Percentiles rank a stretch among this genome's conserved stretches.
Conservation (phyloP, 2,329 filamentous ascomycete species). For the Xylariaceae sp. region DNA sequence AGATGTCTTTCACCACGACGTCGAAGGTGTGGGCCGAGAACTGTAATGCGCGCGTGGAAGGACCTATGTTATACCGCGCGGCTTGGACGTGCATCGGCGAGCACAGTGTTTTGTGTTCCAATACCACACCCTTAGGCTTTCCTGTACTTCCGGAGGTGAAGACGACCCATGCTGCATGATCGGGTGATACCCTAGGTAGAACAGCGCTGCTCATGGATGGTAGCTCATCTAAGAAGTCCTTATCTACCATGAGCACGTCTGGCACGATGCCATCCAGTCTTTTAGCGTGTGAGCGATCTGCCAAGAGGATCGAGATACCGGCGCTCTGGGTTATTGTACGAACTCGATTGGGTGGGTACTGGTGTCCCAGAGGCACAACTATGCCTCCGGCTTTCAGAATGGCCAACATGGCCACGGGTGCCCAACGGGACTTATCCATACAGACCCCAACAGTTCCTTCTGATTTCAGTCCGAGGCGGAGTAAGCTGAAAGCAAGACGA, state of each 20-base stretch:
- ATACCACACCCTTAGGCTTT: constrained; percentile 8
- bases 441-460: no score
- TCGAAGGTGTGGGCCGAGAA: background rate
- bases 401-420: background rate
- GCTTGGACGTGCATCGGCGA: no score
- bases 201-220: background rate
- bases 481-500: no score
- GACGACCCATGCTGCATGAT: constrained; percentile 6
- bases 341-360: background rate
- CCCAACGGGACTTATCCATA: no score
- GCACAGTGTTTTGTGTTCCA: no score
- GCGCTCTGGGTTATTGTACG: background rate
- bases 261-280: background rate
- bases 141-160: constrained; percentile 9
- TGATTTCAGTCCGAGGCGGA: no score
- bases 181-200: background rate
- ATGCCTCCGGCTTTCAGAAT: background rate
- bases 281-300: background rate
- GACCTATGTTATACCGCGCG: no score
- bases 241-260: background rate
- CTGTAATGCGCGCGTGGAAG: background rate
- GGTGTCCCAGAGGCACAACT: background rate
- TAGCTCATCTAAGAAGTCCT: background rate
- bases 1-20: background rate
- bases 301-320: background rate